Percentiles rank a stretch among this genome's conserved stretches.
phyloP scores from a whole-genome alignment of 1,284 basidiomycete genomes.

The Ceratobasidium papillatum region DNA sequence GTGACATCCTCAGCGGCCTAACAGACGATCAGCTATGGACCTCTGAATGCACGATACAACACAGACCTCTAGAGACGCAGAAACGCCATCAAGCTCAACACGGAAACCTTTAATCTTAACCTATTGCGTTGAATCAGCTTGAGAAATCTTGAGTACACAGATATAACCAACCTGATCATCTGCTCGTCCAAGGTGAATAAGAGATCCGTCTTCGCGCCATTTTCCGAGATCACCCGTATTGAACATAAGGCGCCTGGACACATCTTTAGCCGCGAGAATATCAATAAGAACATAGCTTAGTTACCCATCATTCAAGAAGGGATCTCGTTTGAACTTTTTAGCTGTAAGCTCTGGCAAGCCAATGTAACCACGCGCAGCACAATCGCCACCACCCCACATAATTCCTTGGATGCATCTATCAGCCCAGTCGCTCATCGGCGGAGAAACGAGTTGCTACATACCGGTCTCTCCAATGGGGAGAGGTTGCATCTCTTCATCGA shows the following conservation, averaged over 20 bases:
- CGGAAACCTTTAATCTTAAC: conserved; percentile 59
- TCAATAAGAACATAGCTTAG: conserved; percentile 41
- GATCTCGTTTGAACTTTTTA: conserved; percentile 61
- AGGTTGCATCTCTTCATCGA: conserved; percentile 62
- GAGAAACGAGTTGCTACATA: background rate
- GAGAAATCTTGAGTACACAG: background rate
- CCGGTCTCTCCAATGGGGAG: conserved; percentile 59
- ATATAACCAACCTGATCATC: conserved; percentile 62
- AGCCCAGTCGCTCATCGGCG: background rate
- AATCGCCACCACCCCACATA: conserved; percentile 68
- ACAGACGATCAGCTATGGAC: conserved; percentile 53
- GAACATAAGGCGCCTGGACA: conserved; percentile 62
- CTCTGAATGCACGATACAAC: background rate
- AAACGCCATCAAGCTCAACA: conserved; percentile 68
- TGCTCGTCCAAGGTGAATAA: conserved; percentile 65
- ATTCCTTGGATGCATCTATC: conserved; percentile 51
- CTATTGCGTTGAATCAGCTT: background rate
- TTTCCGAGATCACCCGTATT: conserved; percentile 67
- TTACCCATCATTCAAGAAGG: conserved; percentile 62
- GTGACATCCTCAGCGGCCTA: conserved; percentile 52
- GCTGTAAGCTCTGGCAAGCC: conserved; percentile 64
- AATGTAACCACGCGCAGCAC: conserved; percentile 63
- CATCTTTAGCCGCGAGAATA: conserved; percentile 17
- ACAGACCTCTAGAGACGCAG: conserved; percentile 64
- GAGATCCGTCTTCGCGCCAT: conserved; percentile 62